Base-by-base conservation (phyloP, 2,329 filamentous ascomycete genomes). In the Leptoxyphium fumago region DNA sequence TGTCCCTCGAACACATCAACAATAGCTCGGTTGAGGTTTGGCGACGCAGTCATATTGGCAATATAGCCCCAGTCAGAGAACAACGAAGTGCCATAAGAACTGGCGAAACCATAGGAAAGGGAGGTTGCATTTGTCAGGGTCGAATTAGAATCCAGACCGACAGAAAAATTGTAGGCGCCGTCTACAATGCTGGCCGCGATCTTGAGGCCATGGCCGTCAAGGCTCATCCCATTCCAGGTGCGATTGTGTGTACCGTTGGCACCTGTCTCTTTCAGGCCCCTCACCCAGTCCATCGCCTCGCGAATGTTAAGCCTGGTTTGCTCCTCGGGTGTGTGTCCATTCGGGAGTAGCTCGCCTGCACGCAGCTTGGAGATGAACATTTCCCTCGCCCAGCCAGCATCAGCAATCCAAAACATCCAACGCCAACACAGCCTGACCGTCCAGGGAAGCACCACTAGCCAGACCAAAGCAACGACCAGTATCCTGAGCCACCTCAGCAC, bases 361-460 rank as follows among this genome's bases (percentile, higher is more conserved):
- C 47, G 43, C 45, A 57, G 45, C 38, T 48, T 51, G 6, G 43
- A 43, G 41, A 61, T 43, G 49, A 56, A 61, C 18, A 50, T 46
- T n/a, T 70, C 66, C 42, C 61, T 59, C 34, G 69, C 65, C 75
- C 76, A 80, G 29, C 84, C 72, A 67, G 84, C 72, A 61, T 95
- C 88, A 47, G 84, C 88, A 48, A 94, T 69, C 87, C 88, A 98
- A 66, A 98, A 96, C 52, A 96, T 73, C 48, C 86, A 82, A 34
- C 89, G 78, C 93, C 91, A 98, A 40, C 93, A 79, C 32, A 84
- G 81, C 55, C 93, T 78, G 75, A 96, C 94, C 40, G 84, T 77
- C 67, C 85, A 95, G 1, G 91, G 91, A 40, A 98, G 72, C 69
- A 84, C 80, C 41, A 82, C 78, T 17, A 95, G 71, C 91, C 93